Percentiles rank a stretch among this genome's conserved stretches.
phyloP scores from a whole-genome alignment of 2,329 filamentous ascomycete species.

The Septoria linicola region DNA sequence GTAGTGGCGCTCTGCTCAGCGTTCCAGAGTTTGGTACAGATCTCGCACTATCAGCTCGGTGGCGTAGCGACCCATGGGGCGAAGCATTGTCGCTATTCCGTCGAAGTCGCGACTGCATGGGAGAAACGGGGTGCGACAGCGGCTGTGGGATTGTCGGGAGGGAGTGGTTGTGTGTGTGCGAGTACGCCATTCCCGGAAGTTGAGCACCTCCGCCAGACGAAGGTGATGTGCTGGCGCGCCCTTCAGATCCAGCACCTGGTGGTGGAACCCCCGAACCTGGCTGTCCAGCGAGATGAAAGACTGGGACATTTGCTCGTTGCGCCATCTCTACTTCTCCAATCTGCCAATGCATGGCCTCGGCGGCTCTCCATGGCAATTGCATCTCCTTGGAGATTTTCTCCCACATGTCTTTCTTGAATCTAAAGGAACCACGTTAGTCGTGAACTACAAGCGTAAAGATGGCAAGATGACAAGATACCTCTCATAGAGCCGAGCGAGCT shows the following conservation, averaged over 20 bases:
- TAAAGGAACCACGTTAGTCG: constrained; percentile 43
- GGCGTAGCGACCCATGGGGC: constrained; percentile 27
- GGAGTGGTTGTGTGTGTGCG: constrained; percentile 37
- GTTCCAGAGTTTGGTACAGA: constrained; percentile 27
- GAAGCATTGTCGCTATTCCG: constrained; percentile 31
- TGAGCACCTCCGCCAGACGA: constrained; percentile 19
- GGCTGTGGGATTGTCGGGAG: constrained; percentile 36
- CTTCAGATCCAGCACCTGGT: constrained; percentile 24
- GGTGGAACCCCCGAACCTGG: constrained; percentile 25
- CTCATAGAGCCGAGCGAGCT: constrained; percentile 89
- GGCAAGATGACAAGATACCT: constrained; percentile 65
- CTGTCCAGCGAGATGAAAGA: constrained; percentile 61
- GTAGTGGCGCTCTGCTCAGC: constrained; percentile 27
- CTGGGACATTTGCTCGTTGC: constrained; percentile 80
- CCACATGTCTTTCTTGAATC: constrained; percentile 99
- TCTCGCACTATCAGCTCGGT: constrained; percentile 36
- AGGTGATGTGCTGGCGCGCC: constrained; percentile 32
- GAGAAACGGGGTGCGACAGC: constrained; percentile 31
- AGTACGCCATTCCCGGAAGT: constrained; percentile 23
- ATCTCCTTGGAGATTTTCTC: constrained; percentile 92
- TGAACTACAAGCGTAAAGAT: not conserved
- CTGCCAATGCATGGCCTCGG: constrained; percentile 98
- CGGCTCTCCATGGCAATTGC: constrained; percentile 90
- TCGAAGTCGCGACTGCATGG: constrained; percentile 30
- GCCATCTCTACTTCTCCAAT: constrained; percentile 94